Conservation (phyloP, 805 yeast species). For the Lachancea lanzarotensis region DNA sequence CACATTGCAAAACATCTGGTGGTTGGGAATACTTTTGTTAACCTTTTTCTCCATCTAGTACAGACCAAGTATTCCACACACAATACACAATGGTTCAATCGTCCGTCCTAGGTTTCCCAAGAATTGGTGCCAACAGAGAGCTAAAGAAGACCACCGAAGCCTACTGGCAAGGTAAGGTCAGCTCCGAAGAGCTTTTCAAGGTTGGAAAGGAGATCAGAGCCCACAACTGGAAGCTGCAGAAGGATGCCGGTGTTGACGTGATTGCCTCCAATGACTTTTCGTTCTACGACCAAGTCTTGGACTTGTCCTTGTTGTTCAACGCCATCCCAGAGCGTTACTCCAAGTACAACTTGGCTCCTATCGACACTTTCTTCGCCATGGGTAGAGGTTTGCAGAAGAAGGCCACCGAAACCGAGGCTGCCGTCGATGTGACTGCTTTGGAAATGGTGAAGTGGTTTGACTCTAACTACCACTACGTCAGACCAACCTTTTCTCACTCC, state of each 20-base stretch:
- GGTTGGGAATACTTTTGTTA: no score
- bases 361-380: conserved; percentile 96
- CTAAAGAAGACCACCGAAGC: conserved; percentile 98
- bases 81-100: conserved; percentile 77
- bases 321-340: conserved; percentile 96
- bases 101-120: conserved; percentile 98
- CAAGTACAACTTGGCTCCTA: conserved; percentile 78
- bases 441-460: conserved; percentile 99
- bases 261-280: conserved; percentile 98
- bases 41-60: neutral
- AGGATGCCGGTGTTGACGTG: conserved; percentile 94
- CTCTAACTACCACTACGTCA: conserved; percentile 98
- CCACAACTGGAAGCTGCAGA: conserved; percentile 95
- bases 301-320: conserved; percentile 85
- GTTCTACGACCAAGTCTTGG: conserved; percentile 95
- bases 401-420: conserved; percentile 78
- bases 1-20: neutral
- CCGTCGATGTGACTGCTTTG: conserved; percentile 96
- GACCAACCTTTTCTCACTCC: conserved; percentile 96
- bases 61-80: conserved; percentile 5
- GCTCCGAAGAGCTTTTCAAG: conserved; percentile 78
- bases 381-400: conserved; percentile 99
- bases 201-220: conserved; percentile 95
- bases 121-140: conserved; percentile 99
- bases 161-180: conserved; percentile 94